Conservation (phyloP, 768 basidiomycete species). For the Boletales sp. region DNA sequence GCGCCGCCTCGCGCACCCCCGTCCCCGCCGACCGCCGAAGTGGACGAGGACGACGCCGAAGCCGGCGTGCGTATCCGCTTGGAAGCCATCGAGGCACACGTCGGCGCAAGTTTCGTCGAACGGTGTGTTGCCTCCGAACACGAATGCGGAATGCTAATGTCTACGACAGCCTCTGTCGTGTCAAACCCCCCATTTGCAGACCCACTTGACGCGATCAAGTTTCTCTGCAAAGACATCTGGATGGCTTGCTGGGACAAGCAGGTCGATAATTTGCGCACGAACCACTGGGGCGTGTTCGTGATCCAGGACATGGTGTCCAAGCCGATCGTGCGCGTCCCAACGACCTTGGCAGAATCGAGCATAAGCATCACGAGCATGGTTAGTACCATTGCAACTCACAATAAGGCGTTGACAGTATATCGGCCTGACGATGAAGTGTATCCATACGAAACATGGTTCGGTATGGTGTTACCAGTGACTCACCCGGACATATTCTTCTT, state of each 20-base stretch:
- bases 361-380: not conserved
- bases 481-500: not conserved
- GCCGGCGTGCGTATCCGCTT: slow-evolving; percentile 56
- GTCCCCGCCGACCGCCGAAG: slow-evolving; percentile 21
- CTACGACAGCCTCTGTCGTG: slow-evolving; percentile 62
- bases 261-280: slow-evolving; percentile 92
- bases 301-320: slow-evolving; percentile 90
- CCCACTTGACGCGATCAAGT: slow-evolving; percentile 89
- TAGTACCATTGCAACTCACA: not conserved
- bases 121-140: slow-evolving; percentile 40
- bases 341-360: not conserved
- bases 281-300: slow-evolving; percentile 94
- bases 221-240: slow-evolving; percentile 97
- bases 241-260: slow-evolving; percentile 89
- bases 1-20: slow-evolving; percentile 19
- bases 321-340: slow-evolving; percentile 71
- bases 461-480: too few species aligned
- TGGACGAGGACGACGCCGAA: slow-evolving; percentile 64
- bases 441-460: not conserved
- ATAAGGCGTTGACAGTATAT: not conserved
- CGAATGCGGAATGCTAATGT: too few species aligned
- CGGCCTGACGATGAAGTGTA: not conserved
- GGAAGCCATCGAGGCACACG: slow-evolving; percentile 81
- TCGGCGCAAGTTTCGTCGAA: slow-evolving; percentile 84
- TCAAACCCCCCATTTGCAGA: slow-evolving; percentile 73